A percentile compares a stretch with the other conserved stretches of the same genome.
Evolutionary conservation across 164 flowering plant genomes (phyloP).

Genomic region (Sedum album): DNA sequence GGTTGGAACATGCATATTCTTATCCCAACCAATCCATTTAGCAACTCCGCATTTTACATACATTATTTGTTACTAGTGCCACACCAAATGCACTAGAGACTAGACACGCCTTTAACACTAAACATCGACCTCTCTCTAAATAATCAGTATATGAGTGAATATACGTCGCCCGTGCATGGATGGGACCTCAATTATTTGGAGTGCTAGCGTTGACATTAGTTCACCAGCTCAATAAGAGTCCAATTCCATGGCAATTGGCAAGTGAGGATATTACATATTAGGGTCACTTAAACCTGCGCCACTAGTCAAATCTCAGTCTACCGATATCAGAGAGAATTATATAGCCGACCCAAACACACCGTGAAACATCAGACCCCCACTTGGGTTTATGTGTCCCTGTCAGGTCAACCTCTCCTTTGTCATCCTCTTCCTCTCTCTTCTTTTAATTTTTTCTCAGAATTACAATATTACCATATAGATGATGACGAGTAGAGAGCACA

Average conservation of each 20-base stretch:
- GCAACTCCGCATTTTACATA: not conserved
- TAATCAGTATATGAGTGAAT: not conserved
- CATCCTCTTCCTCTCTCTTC: not conserved
- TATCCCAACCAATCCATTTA: slow-evolving; percentile 3
- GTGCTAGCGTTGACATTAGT: slow-evolving; percentile 5
- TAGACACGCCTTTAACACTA: not conserved
- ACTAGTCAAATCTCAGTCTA: not conserved
- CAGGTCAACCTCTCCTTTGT: slow-evolving; percentile 7
- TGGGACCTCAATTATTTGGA: slow-evolving; percentile 3
- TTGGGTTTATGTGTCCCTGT: slow-evolving; percentile 4
- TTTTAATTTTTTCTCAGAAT: too few species aligned
- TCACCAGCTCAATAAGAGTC: not conserved
- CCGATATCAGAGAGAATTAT: not conserved
- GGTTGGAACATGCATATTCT: not conserved
- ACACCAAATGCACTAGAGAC: slow-evolving; percentile 1
- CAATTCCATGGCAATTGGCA: slow-evolving; percentile 1
- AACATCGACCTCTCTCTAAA: not conserved
- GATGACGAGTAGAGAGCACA: too few species aligned
- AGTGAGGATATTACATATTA: not conserved
- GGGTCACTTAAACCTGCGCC: slow-evolving; percentile 1
- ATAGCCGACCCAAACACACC: not conserved
- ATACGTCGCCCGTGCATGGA: not conserved
- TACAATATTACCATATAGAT: too few species aligned
- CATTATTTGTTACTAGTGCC: not conserved
- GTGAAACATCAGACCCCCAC: not conserved